phyloP scores from a whole-genome alignment of 2,329 filamentous ascomycete species.

The Colletotrichum gloeosporioides region DNA sequence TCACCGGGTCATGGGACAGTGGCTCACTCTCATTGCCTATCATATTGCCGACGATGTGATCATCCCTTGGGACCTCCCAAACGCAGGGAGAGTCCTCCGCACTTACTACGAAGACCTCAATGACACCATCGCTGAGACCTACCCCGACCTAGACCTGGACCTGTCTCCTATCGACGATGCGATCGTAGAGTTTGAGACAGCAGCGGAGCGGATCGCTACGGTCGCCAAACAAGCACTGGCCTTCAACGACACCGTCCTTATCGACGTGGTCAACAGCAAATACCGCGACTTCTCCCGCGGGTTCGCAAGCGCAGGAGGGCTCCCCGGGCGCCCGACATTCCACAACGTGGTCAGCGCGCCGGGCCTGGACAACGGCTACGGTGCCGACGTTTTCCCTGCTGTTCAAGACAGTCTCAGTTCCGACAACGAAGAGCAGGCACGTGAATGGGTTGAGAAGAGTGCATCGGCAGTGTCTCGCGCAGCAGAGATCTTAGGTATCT shows the following conservation, averaged over 20 bases:
- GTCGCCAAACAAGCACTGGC: conserved; percentile 1
- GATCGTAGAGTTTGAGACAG: neutral
- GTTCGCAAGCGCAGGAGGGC: conserved; percentile 7
- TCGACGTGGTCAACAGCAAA: conserved; percentile 1
- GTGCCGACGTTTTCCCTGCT: conserved; percentile 10
- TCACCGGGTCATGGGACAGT: conserved; percentile 53
- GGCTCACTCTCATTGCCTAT: conserved; percentile 9
- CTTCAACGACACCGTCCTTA: conserved; percentile 4
- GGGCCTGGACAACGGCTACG: conserved; percentile 5
- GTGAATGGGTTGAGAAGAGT: conserved; percentile 4
- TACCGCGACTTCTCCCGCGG: conserved; percentile 17
- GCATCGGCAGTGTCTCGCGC: conserved; percentile 1
- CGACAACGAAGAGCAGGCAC: neutral
- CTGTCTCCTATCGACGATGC: conserved; percentile 4
- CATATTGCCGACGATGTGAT: conserved; percentile 13
- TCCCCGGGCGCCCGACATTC: conserved; percentile 9
- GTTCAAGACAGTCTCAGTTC: conserved; percentile 10
- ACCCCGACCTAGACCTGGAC: neutral
- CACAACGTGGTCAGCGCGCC: conserved; percentile 11
- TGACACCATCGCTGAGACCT: neutral
- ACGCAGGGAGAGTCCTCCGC: conserved; percentile 6
- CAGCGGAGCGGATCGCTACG: neutral
- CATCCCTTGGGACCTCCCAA: conserved; percentile 15
- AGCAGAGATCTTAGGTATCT: neutral
- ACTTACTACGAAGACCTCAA: conserved; percentile 13